Conservation (phyloP, 2,329 filamentous ascomycete species). For the Colletotrichum aenigma region DNA sequence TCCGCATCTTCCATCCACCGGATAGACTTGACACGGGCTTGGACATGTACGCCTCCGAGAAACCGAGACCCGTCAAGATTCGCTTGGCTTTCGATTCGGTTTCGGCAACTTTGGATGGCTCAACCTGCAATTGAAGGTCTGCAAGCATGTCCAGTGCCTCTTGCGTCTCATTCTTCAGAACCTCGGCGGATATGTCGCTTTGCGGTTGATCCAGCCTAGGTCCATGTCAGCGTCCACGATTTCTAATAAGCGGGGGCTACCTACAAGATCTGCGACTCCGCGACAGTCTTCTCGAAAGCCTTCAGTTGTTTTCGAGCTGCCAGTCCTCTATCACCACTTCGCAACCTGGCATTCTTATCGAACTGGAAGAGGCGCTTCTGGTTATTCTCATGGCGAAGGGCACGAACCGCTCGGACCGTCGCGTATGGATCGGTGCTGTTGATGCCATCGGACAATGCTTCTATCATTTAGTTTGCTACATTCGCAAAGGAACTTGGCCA, state of each 20-base stretch:
- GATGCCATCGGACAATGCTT: slow-evolving; percentile 63
- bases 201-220: slow-evolving; percentile 53
- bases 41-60: slow-evolving; percentile 65
- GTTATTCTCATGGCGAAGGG: slow-evolving; percentile 65
- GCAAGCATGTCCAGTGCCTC: slow-evolving; percentile 72
- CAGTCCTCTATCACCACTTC: slow-evolving; percentile 77
- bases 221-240: neutral
- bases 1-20: slow-evolving; percentile 78
- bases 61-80: slow-evolving; percentile 74
- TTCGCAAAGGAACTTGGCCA: neutral
- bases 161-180: slow-evolving; percentile 68
- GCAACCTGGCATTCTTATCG: slow-evolving; percentile 74
- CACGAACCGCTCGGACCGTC: slow-evolving; percentile 64
- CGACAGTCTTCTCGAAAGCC: slow-evolving; percentile 69
- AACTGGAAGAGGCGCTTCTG: slow-evolving; percentile 68
- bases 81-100: slow-evolving; percentile 69
- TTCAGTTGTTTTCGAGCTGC: slow-evolving; percentile 77
- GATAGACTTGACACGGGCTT: slow-evolving; percentile 70
- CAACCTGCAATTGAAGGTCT: slow-evolving; percentile 70
- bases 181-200: slow-evolving; percentile 59
- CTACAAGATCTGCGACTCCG: slow-evolving; percentile 59
- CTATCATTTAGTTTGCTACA: slow-evolving; percentile 20
- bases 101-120: slow-evolving; percentile 66
- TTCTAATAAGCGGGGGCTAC: slow-evolving; percentile 15
- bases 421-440: slow-evolving; percentile 62